Evolutionary conservation across 208 protist genomes (phyloP), one percentile per base, ranked within the genome.

Genomic region (Endotrypanum monterogeii): DNA sequence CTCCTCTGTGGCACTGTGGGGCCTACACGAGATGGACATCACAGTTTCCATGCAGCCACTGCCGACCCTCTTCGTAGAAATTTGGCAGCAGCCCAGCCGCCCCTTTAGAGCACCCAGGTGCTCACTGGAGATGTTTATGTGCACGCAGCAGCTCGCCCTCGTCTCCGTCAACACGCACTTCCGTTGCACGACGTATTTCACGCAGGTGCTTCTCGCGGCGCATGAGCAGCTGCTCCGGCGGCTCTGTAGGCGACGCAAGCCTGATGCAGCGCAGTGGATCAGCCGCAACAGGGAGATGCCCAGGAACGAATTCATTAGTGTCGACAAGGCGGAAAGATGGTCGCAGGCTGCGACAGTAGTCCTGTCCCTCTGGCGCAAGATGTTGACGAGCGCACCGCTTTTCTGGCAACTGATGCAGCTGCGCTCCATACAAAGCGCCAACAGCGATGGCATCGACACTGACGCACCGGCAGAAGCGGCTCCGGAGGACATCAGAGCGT

Each of bases 311-410:
- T 25, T 14, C 18, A 39, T 41, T 46, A 30, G n/a, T 39, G 46
- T 62, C 75, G 69, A 44, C 39, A 44, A 74, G 30, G 71, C 71
- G 32, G 70, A 81, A 71, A 66, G 76, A 46, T 66, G 71, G 20
- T 73, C 63, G 11, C 76, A 81, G 46, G 71, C 76, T 0, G 76
- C 76, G 25, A 73, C 73, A 35, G 71, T 60, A 0, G 65, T 81
- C 39, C 56, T 81, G 56, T 72, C 66, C 44, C 57, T 81, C 65
- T 81, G 76, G 76, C 76, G 76, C 28, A 81, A 81, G 71, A 81
- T 71, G 3, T 56, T 81, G n/a, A 73, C 76, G 32, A 67, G 54
- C 37, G 52, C 71, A 0, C 54, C 76, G 48, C 48, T 81, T 25
- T 67, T 81, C 54, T 81, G 76, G 70, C 56, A 67, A 20, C 54